Evolutionary conservation across 805 yeast genomes (phyloP).

Genomic region (Candida hispaniensis): DNA sequence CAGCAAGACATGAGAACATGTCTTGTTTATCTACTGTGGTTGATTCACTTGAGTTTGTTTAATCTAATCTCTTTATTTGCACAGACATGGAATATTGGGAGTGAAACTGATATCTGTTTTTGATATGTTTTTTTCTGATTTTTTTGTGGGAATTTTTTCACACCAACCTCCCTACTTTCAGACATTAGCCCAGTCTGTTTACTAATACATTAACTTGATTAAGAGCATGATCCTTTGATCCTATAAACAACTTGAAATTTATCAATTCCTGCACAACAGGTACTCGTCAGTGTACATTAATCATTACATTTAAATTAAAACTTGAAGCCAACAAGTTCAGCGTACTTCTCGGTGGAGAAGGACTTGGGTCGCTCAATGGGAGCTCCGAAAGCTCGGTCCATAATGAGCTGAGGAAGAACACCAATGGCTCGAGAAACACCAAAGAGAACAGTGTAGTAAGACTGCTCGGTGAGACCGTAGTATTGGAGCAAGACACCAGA

Average conservation of each 20-base stretch:
- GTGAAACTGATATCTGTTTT: too few species aligned
- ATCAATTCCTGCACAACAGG: too few species aligned
- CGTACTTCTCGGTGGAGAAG: conserved; percentile 35
- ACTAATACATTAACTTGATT: too few species aligned
- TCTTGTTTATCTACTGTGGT: neutral
- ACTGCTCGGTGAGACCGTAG: conserved; percentile 63
- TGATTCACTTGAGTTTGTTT: neutral
- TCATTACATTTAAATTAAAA: conserved; percentile 6
- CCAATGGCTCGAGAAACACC: conserved; percentile 78
- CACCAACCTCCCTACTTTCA: too few species aligned
- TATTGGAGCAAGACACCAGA: conserved; percentile 71
- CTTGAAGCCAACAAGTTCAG: conserved; percentile 22
- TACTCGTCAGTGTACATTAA: too few species aligned
- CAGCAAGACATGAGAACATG: too few species aligned
- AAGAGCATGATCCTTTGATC: conserved; percentile 5
- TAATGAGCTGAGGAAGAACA: conserved; percentile 64
- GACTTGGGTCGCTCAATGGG: conserved; percentile 76
- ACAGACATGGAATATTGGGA: too few species aligned
- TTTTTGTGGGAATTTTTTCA: too few species aligned
- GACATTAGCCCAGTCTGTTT: too few species aligned
- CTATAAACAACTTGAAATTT: too few species aligned
- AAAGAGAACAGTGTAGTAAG: conserved; percentile 70
- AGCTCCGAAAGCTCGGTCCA: conserved; percentile 67
- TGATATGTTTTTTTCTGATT: neutral
- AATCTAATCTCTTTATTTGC: neutral